Base-by-base conservation (phyloP, 805 yeast genomes). In the Myxozyma sirexii region DNA sequence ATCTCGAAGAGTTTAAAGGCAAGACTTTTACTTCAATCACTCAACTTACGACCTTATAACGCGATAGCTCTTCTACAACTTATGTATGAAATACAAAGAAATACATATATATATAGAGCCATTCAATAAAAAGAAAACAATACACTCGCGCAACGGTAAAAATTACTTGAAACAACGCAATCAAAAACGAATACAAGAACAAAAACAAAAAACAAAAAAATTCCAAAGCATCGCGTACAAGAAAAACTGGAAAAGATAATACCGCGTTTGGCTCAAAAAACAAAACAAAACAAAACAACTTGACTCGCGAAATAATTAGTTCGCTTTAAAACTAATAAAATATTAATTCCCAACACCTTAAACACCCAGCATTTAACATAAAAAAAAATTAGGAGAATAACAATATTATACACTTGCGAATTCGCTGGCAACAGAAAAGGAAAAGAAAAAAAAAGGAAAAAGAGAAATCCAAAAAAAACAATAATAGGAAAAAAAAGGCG, bases 1-100 rank as follows among this genome's bases (percentile, higher is more conserved):
- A 86, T 0, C 79, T 87, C 44, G 84, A 81, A 52, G 71, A 73
- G 57, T 84, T 80, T 57, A 78, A 77, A 59, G 91, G 85, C 19
- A 74, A 79, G 51, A 47, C 64, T 1, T 77, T 77, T 29, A 50
- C 56, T 60, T 61, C 54, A 46, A 54, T 43, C 2, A 15, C 15
- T 12, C 38, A 42, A 39, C n/a, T 3, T 48, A 4, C 31, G 44
- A 8, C 17, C 31, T 17, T 47, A 31, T 23, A 17, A 37, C 24
- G n/a, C n/a, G n/a, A n/a, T n/a, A n/a, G n/a, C n/a, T n/a, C n/a
- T n/a, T n/a, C n/a, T n/a, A n/a, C n/a, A n/a, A n/a, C n/a, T n/a
- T n/a, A n/a, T n/a, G n/a, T n/a, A n/a, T n/a, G n/a, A n/a, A n/a
- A n/a, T n/a, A n/a, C n/a, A n/a, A n/a, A n/a, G n/a, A n/a, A n/a